Evolutionary conservation across 2,329 filamentous ascomycete genomes (phyloP), one percentile per base, ranked within the genome.

Genomic region (Phaeoacremonium minimum): DNA sequence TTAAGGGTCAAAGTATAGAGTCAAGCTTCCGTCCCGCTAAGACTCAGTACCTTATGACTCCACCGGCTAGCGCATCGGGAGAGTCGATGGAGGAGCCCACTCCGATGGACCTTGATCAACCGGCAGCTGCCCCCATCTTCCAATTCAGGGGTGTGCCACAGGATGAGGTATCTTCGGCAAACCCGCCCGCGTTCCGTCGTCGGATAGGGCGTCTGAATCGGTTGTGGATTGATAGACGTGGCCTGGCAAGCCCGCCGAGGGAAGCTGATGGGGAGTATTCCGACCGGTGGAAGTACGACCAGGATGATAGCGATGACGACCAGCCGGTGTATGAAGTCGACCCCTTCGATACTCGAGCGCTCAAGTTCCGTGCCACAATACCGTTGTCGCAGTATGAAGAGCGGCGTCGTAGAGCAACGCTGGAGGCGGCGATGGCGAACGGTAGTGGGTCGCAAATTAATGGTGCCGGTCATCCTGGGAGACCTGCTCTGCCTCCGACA

Each of bases 201-300:
- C 83, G 93, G 41, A 80, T 89, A 37, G 91, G 91, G 36, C 84
- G 91, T 48, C 74, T 90, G 44, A 88, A 89, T 45, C 81, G 91
- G 28, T 61, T 95, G 47, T 88, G 89, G 76, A 87, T 97, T 47
- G 93, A 97, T 62, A 83, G 89, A 49, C 81, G 86, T 48, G 81
- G 83, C 38, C 67, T 88, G 55, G 73, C 59, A 30, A 73, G 67
- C 35, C 64, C 67, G 41, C 66, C 60, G 54, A 67, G 63, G 57
- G 60, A 59, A 52, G 61, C 73, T 28, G 51, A 57, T 30, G 57
- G 61, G 16, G 56, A 69, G 33, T 63, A 72, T 38, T 66, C 63
- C 17, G 86, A 91, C 55, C 77, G 82, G 43, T 95, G 85, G 76
- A 94, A 89, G 63, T 95, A 87, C 63, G 87, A 94, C 53, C 82